phyloP scores from a whole-genome alignment of 352 stramenopile genomes.

The Aphanomyces astaci region DNA sequence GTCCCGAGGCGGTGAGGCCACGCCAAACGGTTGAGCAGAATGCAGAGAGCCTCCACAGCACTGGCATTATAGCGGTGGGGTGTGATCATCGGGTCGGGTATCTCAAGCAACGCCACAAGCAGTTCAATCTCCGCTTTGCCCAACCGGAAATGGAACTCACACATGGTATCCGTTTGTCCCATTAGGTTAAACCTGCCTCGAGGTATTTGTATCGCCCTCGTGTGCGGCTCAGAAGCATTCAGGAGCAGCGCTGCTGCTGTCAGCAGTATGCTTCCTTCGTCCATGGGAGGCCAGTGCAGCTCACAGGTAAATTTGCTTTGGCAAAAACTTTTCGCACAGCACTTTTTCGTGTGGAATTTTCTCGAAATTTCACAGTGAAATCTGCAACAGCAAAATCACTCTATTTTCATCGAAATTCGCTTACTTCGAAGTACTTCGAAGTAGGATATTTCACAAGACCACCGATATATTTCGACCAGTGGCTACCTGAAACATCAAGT shows the following conservation, averaged over 20 bases:
- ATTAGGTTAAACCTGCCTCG: neutral
- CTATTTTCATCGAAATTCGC: no score
- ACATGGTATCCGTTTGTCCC: neutral
- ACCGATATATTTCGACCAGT: no score
- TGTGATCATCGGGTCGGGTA: neutral
- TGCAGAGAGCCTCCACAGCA: neutral
- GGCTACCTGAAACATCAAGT: no score
- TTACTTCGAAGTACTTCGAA: no score
- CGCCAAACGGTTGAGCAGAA: constrained; percentile 5
- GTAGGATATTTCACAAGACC: no score
- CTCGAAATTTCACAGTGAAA: neutral
- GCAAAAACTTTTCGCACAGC: no score
- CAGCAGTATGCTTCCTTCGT: neutral
- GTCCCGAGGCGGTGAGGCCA: constrained; percentile 6
- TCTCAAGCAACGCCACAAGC: neutral
- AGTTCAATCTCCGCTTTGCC: neutral
- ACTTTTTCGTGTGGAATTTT: no score
- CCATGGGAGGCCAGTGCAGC: neutral
- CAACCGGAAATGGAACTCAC: constrained; percentile 2
- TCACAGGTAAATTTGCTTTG: neutral
- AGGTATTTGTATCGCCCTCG: neutral
- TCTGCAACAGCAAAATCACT: neutral
- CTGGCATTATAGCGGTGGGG: neutral
- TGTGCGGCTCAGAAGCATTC: neutral
- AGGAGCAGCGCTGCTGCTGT: neutral